Conservation (phyloP, 2,329 filamentous ascomycete genomes). For the Sporothrix protearum region DNA sequence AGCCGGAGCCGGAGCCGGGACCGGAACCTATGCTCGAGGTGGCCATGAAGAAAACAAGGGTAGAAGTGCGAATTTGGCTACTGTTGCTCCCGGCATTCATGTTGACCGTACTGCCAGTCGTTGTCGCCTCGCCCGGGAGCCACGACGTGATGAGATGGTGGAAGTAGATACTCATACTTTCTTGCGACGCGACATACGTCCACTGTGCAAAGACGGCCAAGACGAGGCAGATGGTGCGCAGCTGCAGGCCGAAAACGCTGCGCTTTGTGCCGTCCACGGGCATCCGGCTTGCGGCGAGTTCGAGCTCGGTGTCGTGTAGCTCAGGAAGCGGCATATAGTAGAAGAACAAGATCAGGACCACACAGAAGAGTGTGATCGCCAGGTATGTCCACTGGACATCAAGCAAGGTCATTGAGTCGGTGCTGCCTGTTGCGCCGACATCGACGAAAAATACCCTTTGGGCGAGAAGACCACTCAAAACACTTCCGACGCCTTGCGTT, state of each 20-base stretch:
- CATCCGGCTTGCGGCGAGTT: slow-evolving; percentile 45
- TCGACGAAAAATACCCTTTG: slow-evolving; percentile 69
- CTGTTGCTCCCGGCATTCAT: not conserved
- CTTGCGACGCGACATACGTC: slow-evolving; percentile 73
- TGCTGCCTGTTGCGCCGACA: slow-evolving; percentile 41
- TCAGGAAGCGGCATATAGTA: slow-evolving; percentile 66
- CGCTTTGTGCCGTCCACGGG: slow-evolving; percentile 51
- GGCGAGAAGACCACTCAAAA: slow-evolving; percentile 69
- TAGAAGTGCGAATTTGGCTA: no score
- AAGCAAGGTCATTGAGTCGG: slow-evolving; percentile 53
- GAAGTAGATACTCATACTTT: slow-evolving; percentile 61
- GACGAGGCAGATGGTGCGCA: slow-evolving; percentile 57
- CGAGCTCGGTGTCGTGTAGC: slow-evolving; percentile 54
- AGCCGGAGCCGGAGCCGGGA: slow-evolving; percentile 27
- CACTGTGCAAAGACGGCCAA: slow-evolving; percentile 75
- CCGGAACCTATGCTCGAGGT: not conserved
- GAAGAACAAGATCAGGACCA: slow-evolving; percentile 64
- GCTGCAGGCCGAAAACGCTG: slow-evolving; percentile 45
- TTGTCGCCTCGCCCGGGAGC: slow-evolving; percentile 31
- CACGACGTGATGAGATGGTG: slow-evolving; percentile 47
- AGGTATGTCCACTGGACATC: slow-evolving; percentile 84
- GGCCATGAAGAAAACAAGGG: not conserved
- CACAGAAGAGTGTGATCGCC: slow-evolving; percentile 72
- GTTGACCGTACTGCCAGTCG: not conserved
- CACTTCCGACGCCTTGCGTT: slow-evolving; percentile 70